These are phyloP conservation scores for Chaetomidium leptoderma DNA, from an alignment of 495 filamentous ascomycete genomes.

Conservation along the genomic window DNA sequence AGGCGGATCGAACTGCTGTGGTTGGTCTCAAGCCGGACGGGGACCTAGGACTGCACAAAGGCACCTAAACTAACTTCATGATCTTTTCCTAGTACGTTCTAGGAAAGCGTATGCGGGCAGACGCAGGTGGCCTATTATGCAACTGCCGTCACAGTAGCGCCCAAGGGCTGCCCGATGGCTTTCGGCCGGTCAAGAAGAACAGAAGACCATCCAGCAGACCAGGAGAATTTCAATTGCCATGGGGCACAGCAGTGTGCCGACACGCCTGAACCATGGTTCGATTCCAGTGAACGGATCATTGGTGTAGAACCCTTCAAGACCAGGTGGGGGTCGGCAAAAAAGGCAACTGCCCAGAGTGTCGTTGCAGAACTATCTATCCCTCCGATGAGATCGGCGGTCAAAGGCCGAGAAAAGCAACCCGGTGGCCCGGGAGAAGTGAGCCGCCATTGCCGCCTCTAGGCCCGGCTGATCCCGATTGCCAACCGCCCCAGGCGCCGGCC, in stretches of 20 bases:
- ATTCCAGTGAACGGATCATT: neutral
- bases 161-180: constrained; percentile 15
- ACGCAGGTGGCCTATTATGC: constrained; percentile 8
- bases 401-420: neutral
- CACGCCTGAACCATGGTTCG: neutral
- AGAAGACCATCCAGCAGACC: neutral
- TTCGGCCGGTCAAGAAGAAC: constrained; percentile 7
- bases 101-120: neutral
- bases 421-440: neutral
- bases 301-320: neutral
- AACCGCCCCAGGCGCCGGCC: neutral
- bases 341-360: neutral
- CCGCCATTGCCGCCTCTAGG: constrained; percentile 1
- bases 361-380: neutral
- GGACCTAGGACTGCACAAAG: neutral
- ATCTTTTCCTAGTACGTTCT: neutral
- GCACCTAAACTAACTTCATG: constrained; percentile 2
- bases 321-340: neutral
- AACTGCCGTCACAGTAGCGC: constrained; percentile 11
- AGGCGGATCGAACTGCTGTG: neutral
- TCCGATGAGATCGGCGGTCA: neutral
- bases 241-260: neutral
- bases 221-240: neutral
- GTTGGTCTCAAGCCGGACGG: constrained; percentile 6
- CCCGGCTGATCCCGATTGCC: neutral